Evolutionary conservation across 1,139 yeast genomes (phyloP), one percentile per base, ranked within the genome.

Genomic region (Taiozyma onychis): DNA sequence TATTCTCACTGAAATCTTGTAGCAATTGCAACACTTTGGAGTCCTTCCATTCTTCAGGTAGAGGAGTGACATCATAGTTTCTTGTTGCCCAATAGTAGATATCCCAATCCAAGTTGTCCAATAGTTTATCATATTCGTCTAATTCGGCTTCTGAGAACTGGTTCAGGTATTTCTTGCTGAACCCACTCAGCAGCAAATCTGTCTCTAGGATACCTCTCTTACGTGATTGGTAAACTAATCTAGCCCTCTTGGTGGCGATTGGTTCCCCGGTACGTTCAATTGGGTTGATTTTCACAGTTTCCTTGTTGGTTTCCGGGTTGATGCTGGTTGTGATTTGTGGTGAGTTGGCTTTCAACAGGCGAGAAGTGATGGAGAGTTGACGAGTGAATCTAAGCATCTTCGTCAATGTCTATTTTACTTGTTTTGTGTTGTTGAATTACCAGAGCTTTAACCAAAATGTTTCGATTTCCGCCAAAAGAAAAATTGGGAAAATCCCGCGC

Each of bases 41-140:
- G 52, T 83, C 65, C 64, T 82, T 75, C 96, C 97, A 91, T 62
- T 78, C 77, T 45, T 87, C 91, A 7, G 98, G 97, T 57, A 91
- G 74, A 16, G 96, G 96, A 48, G 91, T 87, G 26, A 85, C 81
- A 39, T 80, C 83, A 62, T 75, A 87, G 69, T 88, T 88, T 60
- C 80, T 78, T 8, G 97, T 89, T 26, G 96, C 97, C 98, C 99
- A 93, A 71, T 93, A 93, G 69, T 89, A 95, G 56, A 93, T 91
- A 66, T 93, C 99, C 99, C 99, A 95, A 67, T 93, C 99, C 16
- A 93, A 81, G 69, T 91, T 96, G 66, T 95, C 96, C 65, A 93
- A 75, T 52, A 93, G 71, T 57, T 76, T 68, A 64, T 93, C 98
- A 67, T 88, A 93, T 68, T 93, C 98, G 50, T 83, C 85, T 56